Conservation (phyloP, 345 rosid genomes). For the Gossypioides kirkii region DNA sequence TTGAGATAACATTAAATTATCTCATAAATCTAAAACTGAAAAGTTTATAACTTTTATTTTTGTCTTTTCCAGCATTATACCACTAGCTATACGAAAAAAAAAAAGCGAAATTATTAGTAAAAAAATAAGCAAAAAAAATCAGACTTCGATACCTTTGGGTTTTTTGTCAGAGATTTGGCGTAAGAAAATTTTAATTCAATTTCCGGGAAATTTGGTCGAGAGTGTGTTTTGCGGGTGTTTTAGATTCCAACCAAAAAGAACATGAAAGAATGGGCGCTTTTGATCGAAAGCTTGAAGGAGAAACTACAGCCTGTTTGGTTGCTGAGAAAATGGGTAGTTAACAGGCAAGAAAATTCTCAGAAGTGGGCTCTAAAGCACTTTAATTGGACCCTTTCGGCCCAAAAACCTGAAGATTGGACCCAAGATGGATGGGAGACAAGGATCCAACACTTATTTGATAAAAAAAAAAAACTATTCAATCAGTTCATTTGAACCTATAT, state of each 20-base stretch:
- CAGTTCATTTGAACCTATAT: accelerated
- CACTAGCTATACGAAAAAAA: conserved; percentile 5
- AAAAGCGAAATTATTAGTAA: neutral
- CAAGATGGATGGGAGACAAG: too few relatives aligned
- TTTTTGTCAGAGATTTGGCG: neutral
- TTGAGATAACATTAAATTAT: neutral
- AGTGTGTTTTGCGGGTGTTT: neutral
- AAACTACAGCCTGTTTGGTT: neutral
- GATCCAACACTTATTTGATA: too few relatives aligned
- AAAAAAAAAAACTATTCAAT: too few relatives aligned
- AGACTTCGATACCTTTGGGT: neutral
- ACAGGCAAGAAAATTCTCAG: neutral
- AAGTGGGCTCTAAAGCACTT: neutral
- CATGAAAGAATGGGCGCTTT: neutral
- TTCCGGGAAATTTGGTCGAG: neutral
- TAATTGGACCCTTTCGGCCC: neutral
- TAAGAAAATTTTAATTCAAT: conserved; percentile 10
- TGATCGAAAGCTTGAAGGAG: neutral
- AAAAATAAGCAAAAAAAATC: neutral
- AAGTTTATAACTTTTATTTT: neutral
- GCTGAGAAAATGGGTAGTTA: neutral
- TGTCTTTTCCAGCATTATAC: conserved; percentile 2
- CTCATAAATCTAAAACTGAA: neutral
- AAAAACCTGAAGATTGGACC: too few relatives aligned
- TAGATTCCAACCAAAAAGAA: neutral